Base-by-base conservation (phyloP, 2,329 filamentous ascomycete genomes). In the Fusarium nematophilum region DNA sequence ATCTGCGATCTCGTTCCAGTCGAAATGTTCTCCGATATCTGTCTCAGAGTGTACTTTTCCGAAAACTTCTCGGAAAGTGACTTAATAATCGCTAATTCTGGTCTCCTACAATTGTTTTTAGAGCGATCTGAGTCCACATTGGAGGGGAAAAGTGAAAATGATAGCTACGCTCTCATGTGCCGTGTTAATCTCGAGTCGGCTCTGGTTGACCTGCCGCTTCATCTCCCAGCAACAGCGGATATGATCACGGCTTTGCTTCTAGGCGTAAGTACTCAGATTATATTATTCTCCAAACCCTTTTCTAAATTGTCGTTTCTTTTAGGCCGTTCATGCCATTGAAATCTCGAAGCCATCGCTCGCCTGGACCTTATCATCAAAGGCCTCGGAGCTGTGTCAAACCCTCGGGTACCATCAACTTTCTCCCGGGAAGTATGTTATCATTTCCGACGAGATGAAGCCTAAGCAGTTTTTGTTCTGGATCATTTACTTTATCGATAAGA, bases 401-500 rank as follows among this genome's bases (percentile, higher is more conserved):
- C 51, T 67, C 5, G 62, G 66, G 3, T 69, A 69, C 26, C 64
- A 66, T 44, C 54, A 66, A 4, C 36, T 52, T n/a, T 52, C 54
- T 9, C 38, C 55, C 17, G 49, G 48, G 34, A 59, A 58, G 15
- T 39, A 55, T n/a, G 48, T 51, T 15, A n/a, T n/a, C 13, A 3
- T 31, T 5, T 45, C 40, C 3, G 42, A 59, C 1, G 17, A 21
- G 3, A 25, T 42, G 10, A 25, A 36, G 61, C 60, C n/a, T 14
- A 21, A 61, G 29, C 33, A 45, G 9, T 54, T 75, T 1, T 63
- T 86, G 5, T 88, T 88, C 64, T 88, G 85, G 85, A 75, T 73
- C 31, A 72, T 83, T 0, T 87, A 86, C 61, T 78, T 81, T 37
- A 70, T 86, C 11, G 81, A 86, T 53, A 85, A 83, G 52, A 77